These are phyloP conservation scores for Simmondsia chinensis DNA, from an alignment of 148 eudicot genomes.

Conservation along the genomic window DNA sequence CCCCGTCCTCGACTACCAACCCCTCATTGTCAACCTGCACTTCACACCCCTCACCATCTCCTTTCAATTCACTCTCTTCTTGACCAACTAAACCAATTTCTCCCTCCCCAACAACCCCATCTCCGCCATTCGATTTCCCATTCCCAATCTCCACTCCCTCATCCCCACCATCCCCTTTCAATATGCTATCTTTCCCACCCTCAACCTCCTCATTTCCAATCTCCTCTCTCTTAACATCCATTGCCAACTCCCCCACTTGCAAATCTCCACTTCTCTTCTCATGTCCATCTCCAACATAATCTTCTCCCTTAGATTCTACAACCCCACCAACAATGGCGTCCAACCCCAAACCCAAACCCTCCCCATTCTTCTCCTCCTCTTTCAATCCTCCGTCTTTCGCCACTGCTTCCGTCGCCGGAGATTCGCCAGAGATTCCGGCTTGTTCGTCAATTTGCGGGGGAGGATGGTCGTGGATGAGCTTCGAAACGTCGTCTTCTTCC, in stretches of 20 bases:
- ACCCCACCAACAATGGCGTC: neutral
- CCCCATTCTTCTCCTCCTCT: neutral
- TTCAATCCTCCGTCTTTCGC: neutral
- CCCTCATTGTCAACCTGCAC: too few relatives aligned
- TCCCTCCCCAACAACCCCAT: neutral
- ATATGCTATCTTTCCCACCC: neutral
- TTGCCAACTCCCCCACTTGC: neutral
- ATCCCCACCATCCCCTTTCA: neutral
- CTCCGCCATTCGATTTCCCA: neutral
- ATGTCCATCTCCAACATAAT: too few relatives aligned
- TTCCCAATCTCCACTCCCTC: neutral
- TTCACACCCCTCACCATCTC: neutral
- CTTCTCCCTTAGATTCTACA: too few relatives aligned
- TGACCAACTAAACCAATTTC: neutral
- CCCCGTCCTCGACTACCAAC: too few relatives aligned
- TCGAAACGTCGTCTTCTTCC: constrained; percentile 24
- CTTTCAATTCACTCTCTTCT: neutral
- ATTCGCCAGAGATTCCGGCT: neutral
- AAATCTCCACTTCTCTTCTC: too few relatives aligned
- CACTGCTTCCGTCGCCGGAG: neutral
- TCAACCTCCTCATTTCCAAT: neutral
- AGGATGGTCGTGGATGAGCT: constrained; percentile 2
- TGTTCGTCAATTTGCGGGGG: neutral
- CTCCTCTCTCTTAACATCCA: neutral
- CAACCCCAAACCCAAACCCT: neutral